Base-by-base conservation (phyloP, 352 stramenopile species). In the Lagenidium sp. region DNA sequence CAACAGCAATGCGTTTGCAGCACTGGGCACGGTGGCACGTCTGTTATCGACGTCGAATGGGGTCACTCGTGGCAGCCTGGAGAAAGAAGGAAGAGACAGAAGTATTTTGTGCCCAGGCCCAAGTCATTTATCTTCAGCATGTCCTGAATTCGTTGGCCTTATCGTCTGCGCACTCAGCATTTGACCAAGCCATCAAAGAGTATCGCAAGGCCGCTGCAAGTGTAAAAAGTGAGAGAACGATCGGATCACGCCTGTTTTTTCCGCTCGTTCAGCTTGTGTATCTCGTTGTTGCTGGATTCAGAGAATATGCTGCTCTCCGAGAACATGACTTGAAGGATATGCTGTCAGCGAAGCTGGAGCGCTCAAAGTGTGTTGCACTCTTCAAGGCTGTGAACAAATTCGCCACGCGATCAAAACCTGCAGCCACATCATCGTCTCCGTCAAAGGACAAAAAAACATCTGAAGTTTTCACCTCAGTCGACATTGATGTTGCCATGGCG, bases 401-500 rank as follows among this genome's bases (percentile, higher is more conserved):
- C 22, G 15, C n/a, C 15, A 41, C 45, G 34, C 35, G 18, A 60
- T 41, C 45, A 41, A 30, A 19, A 63, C 23, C 7, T 11, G 19
- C 6, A 24, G 1, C 28, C 8, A 32, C 8, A 32, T 32, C 15
- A n/a, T n/a, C n/a, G n/a, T 32, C 28, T 32, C 28, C 28, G 28
- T 15, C 8, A 15, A 32, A 32, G 28, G 15, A 15, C 28, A 32
- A 32, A 18, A n/a, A n/a, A n/a, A n/a, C n/a, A n/a, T 28, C 52
- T 18, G 36, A 52, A 32, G 38, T 64, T 12, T 79, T 84, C 37
- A 53, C 70, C 2, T 64, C 64, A 18, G 71, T 64, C 4, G 70
- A 83, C 38, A 61, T 86, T 21, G 73, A 86, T 31, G 35, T 86
- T 6, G 61, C 60, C 6, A 62, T 84, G n/a, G 68, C 70, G n/a